Evolutionary conservation across 441 rosid species (phyloP), one percentile per base, ranked within the genome.

Genomic region (Flueggea neowawraea): DNA sequence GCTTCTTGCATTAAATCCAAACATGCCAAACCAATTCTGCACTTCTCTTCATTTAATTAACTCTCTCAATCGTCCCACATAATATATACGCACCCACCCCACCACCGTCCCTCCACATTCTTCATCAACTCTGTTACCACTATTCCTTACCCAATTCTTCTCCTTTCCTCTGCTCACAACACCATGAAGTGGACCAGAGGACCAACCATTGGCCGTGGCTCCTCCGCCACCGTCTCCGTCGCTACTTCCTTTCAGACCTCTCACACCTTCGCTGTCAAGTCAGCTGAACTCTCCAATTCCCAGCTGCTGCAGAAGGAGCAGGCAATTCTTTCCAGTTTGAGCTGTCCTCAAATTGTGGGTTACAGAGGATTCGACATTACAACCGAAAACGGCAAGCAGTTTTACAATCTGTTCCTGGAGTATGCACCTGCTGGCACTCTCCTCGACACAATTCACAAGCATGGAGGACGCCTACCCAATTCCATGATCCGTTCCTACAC

Each of bases 391-490:
- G 78, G 78, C 15, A 75, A 52, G 73, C 28, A 64, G 5, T 1
- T 75, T 0, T 87, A 78, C 74, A 87, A 87, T 66, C 64, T 87
- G 41, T 78, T 79, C 69, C 32, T 87, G 64, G 90, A 87, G 33
- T 80, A 79, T 16, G 76, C 82, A 0, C 59, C 80, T 4, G 45
- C 66, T 0, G 92, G 89, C 32, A 66, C 84, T 2, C 65, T 86
- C 6, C 3, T 11, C 5, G 83, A 86, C 16, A 75, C 54, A 6
- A 71, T 79, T 58, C 64, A 60, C 16, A 9, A 10, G 28, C 63
- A 8, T 5, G 74, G 82, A 9, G 83, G 88, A 6, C 4, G 63
- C 0, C 67, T 81, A 12, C 69, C 69, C 3, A 85, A 84, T 58
- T 28, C 36, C 9, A 44, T 12, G 41, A 69, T 84, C 54, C 64